Evolutionary conservation across 2,329 filamentous ascomycete species (phyloP).

Genomic region (Colletotrichum zoysiae): DNA sequence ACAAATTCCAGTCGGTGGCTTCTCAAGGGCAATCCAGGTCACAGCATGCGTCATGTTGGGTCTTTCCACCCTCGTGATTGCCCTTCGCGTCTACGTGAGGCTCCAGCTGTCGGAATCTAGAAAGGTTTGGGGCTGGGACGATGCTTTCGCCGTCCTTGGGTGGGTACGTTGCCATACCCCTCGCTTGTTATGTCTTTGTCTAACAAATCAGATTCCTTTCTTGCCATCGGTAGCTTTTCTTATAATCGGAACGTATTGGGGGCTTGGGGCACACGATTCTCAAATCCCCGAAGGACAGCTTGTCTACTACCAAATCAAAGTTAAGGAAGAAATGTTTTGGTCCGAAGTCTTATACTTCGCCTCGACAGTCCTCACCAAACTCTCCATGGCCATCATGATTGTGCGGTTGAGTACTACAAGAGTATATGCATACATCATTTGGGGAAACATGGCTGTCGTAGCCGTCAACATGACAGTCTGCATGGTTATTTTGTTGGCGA

Average conservation of each 20-base stretch:
- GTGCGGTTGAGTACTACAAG: neutral
- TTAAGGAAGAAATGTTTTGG: constrained; percentile 40
- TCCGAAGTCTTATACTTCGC: neutral
- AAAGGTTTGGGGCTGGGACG: constrained; percentile 35
- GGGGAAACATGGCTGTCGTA: neutral
- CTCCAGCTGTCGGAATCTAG: constrained; percentile 12
- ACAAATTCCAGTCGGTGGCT: neutral
- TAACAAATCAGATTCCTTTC: neutral
- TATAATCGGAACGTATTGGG: constrained; percentile 33
- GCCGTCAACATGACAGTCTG: neutral
- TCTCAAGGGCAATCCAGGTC: neutral
- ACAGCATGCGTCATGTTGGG: neutral
- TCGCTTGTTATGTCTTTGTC: neutral
- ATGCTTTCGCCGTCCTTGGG: constrained; percentile 35
- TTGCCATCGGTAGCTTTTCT: neutral
- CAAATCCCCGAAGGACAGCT: constrained; percentile 37
- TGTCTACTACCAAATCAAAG: constrained; percentile 26
- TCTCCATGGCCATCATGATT: constrained; percentile 24
- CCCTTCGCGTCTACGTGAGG: constrained; percentile 37
- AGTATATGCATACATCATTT: neutral
- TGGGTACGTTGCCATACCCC: constrained; percentile 16
- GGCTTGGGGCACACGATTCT: constrained; percentile 38
- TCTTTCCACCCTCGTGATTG: neutral
- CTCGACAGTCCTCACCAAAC: neutral
- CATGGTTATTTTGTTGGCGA: neutral